These are phyloP conservation scores for Phytophthora pistaciae DNA, from an alignment of 352 stramenopile species.

Conservation along the genomic window DNA sequence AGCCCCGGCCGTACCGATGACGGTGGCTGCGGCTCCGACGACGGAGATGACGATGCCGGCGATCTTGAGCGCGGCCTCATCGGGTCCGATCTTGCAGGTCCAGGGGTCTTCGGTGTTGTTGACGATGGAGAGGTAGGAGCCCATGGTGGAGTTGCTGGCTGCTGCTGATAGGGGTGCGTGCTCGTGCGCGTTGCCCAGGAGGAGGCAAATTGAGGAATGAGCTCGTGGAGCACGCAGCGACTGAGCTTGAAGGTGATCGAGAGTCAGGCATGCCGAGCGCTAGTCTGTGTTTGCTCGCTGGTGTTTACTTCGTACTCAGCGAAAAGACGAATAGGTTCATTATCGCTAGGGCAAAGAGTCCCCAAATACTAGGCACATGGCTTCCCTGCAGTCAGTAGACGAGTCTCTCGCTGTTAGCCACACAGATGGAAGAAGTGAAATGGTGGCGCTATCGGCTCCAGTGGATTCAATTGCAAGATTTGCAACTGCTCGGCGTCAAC, in stretches of 20 bases:
- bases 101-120: slow-evolving; percentile 55
- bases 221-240: not conserved
- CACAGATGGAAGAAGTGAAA: slow-evolving; percentile 18
- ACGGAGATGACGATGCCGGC: slow-evolving; percentile 29
- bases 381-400: slow-evolving; percentile 1
- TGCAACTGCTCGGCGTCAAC: slow-evolving; percentile 5
- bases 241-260: not conserved
- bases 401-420: not conserved
- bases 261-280: not conserved
- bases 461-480: not conserved
- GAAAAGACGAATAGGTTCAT: not conserved
- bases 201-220: slow-evolving; percentile 27
- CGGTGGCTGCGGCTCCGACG: slow-evolving; percentile 29
- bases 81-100: slow-evolving; percentile 50
- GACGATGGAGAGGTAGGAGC: slow-evolving; percentile 55
- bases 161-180: not conserved
- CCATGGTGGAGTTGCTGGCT: slow-evolving; percentile 29
- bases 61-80: slow-evolving; percentile 27
- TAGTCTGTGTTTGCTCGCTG: not conserved
- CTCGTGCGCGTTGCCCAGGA: not conserved
- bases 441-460: not conserved
- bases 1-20: slow-evolving; percentile 39
- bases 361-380: not conserved
- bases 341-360: not conserved
- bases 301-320: not conserved